Percentiles rank a stretch among this genome's conserved stretches.
Evolutionary conservation across 352 stramenopile species (phyloP).

Genomic region (Phytophthora uliginosa): DNA sequence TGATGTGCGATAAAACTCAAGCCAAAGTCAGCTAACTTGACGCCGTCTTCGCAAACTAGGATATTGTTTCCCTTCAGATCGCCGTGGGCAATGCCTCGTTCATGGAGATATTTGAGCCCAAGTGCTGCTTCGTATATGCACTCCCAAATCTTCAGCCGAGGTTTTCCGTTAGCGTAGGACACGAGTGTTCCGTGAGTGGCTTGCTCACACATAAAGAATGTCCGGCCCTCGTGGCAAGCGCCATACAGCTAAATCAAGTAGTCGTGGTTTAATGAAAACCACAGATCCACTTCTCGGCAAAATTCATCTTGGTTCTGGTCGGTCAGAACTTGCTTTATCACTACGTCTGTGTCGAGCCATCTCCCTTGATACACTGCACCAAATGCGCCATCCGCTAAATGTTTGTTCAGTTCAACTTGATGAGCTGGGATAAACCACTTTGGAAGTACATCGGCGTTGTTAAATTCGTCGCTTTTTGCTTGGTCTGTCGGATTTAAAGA

Average conservation of each 20-base stretch:
- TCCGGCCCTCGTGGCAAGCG: neutral
- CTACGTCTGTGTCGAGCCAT: slow-evolving; percentile 17
- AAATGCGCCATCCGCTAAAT: slow-evolving; percentile 15
- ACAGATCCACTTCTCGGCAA: slow-evolving; percentile 27
- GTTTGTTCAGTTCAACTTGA: slow-evolving; percentile 7
- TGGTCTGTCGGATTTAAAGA: neutral
- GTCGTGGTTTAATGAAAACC: slow-evolving; percentile 33
- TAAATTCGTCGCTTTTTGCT: neutral
- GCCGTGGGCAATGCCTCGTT: slow-evolving; percentile 1
- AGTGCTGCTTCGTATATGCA: neutral
- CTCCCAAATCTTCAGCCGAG: slow-evolving; percentile 1
- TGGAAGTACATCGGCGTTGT: neutral
- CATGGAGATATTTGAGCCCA: slow-evolving; percentile 6
- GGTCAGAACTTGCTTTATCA: slow-evolving; percentile 8
- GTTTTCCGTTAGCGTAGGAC: neutral
- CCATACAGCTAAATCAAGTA: slow-evolving; percentile 23
- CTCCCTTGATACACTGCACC: slow-evolving; percentile 4
- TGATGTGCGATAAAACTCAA: slow-evolving; percentile 2
- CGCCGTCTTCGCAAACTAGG: neutral
- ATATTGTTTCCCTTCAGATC: slow-evolving; percentile 15
- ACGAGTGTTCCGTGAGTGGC: neutral
- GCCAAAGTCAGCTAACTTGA: slow-evolving; percentile 12
- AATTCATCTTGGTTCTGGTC: neutral
- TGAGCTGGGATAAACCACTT: slow-evolving; percentile 21
- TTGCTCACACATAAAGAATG: slow-evolving; percentile 15